phyloP scores from a whole-genome alignment of 2,329 filamentous ascomycete genomes.

The Ploettnerulaceae sp. region DNA sequence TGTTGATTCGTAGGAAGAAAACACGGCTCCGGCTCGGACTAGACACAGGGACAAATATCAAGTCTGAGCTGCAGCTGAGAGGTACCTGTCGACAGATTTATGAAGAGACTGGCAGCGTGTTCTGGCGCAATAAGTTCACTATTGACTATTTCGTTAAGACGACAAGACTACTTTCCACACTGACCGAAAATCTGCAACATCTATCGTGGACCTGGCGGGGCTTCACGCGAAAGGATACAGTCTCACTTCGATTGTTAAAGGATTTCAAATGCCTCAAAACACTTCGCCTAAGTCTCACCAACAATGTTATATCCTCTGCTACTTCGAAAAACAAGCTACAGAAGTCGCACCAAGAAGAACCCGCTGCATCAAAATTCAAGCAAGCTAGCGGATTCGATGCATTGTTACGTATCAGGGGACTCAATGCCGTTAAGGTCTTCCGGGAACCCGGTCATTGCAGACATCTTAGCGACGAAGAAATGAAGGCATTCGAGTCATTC shows the following conservation, averaged over 20 bases:
- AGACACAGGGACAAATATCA: no score
- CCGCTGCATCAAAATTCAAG: neutral
- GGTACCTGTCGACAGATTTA: slow-evolving; percentile 7
- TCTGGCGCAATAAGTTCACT: slow-evolving; percentile 2
- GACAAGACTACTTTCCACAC: neutral
- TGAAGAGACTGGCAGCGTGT: neutral
- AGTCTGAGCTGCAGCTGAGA: slow-evolving; percentile 1
- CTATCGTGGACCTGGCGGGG: slow-evolving; percentile 1
- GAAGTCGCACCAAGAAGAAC: neutral
- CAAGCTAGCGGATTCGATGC: neutral
- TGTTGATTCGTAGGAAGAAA: neutral
- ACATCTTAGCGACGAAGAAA: neutral
- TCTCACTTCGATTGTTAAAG: neutral
- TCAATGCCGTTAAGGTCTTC: neutral
- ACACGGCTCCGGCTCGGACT: no score
- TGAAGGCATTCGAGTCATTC: slow-evolving; percentile 1
- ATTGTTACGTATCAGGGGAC: neutral
- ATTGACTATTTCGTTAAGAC: neutral
- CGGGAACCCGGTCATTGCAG: neutral
- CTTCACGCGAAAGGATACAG: neutral
- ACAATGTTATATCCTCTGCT: neutral
- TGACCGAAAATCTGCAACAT: slow-evolving; percentile 1
- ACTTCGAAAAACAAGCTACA: neutral
- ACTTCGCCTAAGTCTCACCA: neutral
- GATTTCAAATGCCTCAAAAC: neutral